A percentile compares a stretch with the other conserved stretches of the same genome.
Conservation (phyloP, 2,329 filamentous ascomycete species). For the Aspergillus sp. region DNA sequence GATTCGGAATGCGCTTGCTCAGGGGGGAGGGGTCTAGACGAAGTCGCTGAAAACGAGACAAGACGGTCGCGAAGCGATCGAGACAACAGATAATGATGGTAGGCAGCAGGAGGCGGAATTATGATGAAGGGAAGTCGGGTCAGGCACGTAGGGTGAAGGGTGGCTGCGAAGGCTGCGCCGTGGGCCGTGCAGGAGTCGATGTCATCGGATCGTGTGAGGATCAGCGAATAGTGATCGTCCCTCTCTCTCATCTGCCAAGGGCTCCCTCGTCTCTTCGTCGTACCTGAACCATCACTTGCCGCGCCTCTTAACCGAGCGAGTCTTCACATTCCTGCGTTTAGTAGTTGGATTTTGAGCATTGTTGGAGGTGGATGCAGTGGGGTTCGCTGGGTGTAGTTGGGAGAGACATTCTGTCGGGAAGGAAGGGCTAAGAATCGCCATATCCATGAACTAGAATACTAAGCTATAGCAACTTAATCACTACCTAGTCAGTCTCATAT, state of each 20-base stretch:
- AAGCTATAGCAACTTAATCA: no score
- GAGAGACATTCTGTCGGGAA: no score
- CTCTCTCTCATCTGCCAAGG: conserved; percentile 17
- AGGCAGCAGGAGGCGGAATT: not conserved
- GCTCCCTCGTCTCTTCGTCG: conserved; percentile 9
- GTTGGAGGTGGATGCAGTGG: no score
- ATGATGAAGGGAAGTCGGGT: conserved; percentile 12
- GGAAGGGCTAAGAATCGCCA: no score
- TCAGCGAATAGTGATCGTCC: conserved; percentile 59
- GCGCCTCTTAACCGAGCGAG: not conserved
- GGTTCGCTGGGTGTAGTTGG: no score
- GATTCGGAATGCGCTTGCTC: conserved; percentile 7
- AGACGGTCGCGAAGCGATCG: not conserved
- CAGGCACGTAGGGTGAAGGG: conserved; percentile 17
- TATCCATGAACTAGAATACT: no score
- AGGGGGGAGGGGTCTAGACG: conserved; percentile 22
- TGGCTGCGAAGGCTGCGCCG: conserved; percentile 18
- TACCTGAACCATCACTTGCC: conserved; percentile 14
- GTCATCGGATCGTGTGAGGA: conserved; percentile 31
- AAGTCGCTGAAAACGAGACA: conserved; percentile 3
- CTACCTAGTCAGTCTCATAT: no score
- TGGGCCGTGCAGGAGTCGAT: conserved; percentile 31
- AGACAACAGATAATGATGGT: not conserved
- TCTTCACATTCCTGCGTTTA: not conserved
- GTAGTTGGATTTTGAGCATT: not conserved